Conservation (phyloP, 192 early-diverging fungal genomes). For the Coemansia sp. region DNA sequence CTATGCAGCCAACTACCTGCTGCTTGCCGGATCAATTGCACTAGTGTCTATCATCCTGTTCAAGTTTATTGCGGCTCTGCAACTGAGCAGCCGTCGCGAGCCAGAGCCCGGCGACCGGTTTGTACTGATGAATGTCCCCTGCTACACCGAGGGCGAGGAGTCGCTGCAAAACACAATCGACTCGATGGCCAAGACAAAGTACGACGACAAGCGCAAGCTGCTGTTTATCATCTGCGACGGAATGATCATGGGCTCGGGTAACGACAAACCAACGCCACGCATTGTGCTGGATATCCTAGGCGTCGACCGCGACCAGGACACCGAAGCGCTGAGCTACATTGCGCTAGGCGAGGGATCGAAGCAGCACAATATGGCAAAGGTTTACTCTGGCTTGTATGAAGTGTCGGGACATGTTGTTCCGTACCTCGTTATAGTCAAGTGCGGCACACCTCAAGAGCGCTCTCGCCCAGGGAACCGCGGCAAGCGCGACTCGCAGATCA, state of each 20-base stretch:
- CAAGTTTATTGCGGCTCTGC: constrained; percentile 92
- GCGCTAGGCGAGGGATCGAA: constrained; percentile 83
- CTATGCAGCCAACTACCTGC: constrained; percentile 77
- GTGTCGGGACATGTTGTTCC: constrained; percentile 86
- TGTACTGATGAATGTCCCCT: constrained; percentile 90
- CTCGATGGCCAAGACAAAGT: constrained; percentile 83
- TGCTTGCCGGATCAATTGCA: constrained; percentile 74
- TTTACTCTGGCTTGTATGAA: constrained; percentile 95
- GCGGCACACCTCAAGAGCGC: constrained; percentile 79
- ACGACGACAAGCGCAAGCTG: constrained; percentile 96
- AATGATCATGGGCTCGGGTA: constrained; percentile 93
- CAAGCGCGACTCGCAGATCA: constrained; percentile 98
- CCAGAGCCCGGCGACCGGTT: constrained; percentile 90
- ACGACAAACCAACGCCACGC: constrained; percentile 93
- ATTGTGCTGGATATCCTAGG: constrained; percentile 96
- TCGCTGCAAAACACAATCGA: constrained; percentile 89
- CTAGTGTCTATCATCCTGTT: constrained; percentile 83
- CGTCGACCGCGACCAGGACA: constrained; percentile 80
- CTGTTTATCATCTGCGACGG: constrained; percentile 95
- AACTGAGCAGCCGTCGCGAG: constrained; percentile 70
- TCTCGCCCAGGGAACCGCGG: constrained; percentile 91
- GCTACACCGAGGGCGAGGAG: constrained; percentile 95
- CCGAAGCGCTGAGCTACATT: constrained; percentile 81
- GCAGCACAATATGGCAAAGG: constrained; percentile 93
- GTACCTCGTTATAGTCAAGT: constrained; percentile 91